Evolutionary conservation across 2,329 filamentous ascomycete species (phyloP).

Genomic region (Alternaria atra): DNA sequence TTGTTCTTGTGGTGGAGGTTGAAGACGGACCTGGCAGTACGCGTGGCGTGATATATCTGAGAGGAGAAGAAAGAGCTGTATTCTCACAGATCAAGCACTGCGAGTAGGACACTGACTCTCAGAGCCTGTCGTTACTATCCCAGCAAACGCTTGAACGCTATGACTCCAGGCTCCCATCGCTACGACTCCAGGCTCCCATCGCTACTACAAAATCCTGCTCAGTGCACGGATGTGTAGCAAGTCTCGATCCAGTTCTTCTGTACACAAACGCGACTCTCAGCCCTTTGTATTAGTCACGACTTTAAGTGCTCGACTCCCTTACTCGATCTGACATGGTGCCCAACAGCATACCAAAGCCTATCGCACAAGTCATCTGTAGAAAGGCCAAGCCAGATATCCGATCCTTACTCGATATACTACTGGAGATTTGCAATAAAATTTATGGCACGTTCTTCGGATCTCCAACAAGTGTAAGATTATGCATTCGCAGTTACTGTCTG

Average conservation of each 20-base stretch:
- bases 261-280: background rate
- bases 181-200: background rate
- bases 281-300: background rate
- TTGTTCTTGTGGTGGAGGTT: too few species aligned
- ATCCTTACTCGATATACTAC: too few species aligned
- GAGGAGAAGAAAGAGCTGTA: background rate
- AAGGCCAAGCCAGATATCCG: too few species aligned
- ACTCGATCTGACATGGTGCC: background rate
- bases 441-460: too few species aligned
- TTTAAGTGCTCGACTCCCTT: background rate
- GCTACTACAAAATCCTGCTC: background rate
- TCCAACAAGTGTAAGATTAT: too few species aligned
- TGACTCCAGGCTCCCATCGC: background rate
- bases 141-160: background rate
- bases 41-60: accelerated
- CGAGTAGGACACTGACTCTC: background rate
- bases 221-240: background rate
- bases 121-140: background rate
- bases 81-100: background rate
- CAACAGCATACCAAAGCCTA: background rate
- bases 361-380: too few species aligned
- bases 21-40: too few species aligned
- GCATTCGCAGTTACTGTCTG: too few species aligned
- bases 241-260: background rate
- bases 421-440: too few species aligned